Evolutionary conservation across 352 stramenopile genomes (phyloP).

Genomic region (Phytophthora niederhauseri): DNA sequence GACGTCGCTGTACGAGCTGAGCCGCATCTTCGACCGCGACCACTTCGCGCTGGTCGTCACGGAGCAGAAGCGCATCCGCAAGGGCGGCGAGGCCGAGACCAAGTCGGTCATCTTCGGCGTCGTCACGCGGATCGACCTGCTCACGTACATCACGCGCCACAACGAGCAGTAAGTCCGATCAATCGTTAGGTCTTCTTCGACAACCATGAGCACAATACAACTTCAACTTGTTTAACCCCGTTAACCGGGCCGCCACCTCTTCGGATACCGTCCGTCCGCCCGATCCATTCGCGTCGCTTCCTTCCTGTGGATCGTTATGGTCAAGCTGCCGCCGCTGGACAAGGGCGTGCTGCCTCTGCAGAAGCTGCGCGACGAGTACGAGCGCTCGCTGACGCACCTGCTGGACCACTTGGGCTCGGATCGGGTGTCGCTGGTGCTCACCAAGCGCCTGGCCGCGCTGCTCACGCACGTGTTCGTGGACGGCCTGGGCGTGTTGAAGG

Average conservation of each 20-base stretch:
- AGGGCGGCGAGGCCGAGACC: slow-evolving; percentile 66
- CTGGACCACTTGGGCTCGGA: slow-evolving; percentile 41
- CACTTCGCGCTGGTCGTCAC: slow-evolving; percentile 96
- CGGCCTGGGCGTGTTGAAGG: slow-evolving; percentile 46
- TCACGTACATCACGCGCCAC: slow-evolving; percentile 94
- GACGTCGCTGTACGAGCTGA: slow-evolving; percentile 92
- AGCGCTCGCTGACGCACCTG: slow-evolving; percentile 43
- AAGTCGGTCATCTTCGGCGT: slow-evolving; percentile 95
- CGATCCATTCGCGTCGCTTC: slow-evolving; percentile 31
- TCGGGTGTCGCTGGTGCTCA: slow-evolving; percentile 59
- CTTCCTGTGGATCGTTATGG: slow-evolving; percentile 28
- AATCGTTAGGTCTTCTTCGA: slow-evolving; percentile 2
- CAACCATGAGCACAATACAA: slow-evolving; percentile 21
- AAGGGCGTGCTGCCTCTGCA: slow-evolving; percentile 36
- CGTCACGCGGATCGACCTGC: slow-evolving; percentile 96
- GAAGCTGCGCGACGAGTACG: slow-evolving; percentile 53
- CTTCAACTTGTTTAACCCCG: slow-evolving; percentile 18
- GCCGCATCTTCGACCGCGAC: slow-evolving; percentile 95
- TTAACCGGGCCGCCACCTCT: neutral
- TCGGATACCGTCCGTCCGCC: slow-evolving; percentile 9
- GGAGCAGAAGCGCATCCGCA: slow-evolving; percentile 92
- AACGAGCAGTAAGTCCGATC: slow-evolving; percentile 33
- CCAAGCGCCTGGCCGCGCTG: slow-evolving; percentile 57
- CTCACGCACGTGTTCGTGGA: slow-evolving; percentile 66
- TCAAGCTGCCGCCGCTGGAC: slow-evolving; percentile 40